Conservation (phyloP, 2,329 filamentous ascomycete genomes). For the Colletotrichum scovillei region DNA sequence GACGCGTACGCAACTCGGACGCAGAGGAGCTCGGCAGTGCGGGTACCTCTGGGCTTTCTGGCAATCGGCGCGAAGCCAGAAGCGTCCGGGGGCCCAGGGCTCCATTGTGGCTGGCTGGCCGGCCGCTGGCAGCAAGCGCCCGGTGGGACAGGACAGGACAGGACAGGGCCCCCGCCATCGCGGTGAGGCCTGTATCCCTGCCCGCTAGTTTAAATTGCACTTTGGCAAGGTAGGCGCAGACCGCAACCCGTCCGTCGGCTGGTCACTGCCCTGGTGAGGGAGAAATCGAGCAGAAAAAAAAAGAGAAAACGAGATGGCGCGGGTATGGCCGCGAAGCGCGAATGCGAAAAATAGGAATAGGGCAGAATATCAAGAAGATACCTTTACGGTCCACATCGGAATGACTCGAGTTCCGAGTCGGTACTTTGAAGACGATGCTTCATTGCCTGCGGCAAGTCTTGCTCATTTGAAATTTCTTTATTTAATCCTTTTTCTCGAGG, state of each 20-base stretch:
- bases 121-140: background rate
- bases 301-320: background rate
- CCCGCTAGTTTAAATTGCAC: background rate
- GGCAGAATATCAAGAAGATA: background rate
- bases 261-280: background rate
- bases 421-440: background rate
- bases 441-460: background rate
- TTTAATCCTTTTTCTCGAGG: background rate
- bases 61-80: background rate
- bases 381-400: background rate
- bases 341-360: background rate
- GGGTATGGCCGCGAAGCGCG: background rate
- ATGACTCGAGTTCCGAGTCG: background rate
- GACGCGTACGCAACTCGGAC: conserved; percentile 11
- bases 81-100: background rate
- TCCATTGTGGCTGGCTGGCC: background rate
- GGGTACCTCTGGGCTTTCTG: background rate
- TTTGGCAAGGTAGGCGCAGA: background rate
- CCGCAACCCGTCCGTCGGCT: background rate
- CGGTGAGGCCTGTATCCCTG: background rate
- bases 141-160: background rate
- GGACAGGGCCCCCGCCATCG: background rate
- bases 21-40: background rate
- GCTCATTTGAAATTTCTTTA: background rate
- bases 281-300: background rate